These are phyloP conservation scores for Dendrocalamus latiflorus DNA, from an alignment of 202 grass and related monocot species.

Conservation along the genomic window DNA sequence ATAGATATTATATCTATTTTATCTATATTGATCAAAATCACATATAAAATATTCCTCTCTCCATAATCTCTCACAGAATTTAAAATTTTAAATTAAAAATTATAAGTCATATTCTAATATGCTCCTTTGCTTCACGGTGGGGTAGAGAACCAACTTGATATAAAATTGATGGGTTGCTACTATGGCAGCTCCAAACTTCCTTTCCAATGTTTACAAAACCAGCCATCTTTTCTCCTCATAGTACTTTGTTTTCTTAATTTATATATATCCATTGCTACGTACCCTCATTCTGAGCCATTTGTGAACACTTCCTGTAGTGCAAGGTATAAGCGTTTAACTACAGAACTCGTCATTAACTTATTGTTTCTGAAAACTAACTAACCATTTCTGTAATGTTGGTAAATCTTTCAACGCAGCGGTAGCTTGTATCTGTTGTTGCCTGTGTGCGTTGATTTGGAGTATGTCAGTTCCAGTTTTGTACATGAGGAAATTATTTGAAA, in stretches of 20 bases:
- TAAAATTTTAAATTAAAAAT: too few species aligned
- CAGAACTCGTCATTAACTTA: too few species aligned
- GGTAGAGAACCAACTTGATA: constrained; percentile 11
- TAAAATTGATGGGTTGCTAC: neutral
- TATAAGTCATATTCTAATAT: neutral
- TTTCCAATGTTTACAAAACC: constrained; percentile 32
- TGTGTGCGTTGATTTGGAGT: neutral
- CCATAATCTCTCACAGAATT: too few species aligned
- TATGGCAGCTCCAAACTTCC: constrained; percentile 12
- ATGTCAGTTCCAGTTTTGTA: neutral
- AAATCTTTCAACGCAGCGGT: neutral
- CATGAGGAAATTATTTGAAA: too few species aligned
- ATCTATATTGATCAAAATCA: too few species aligned
- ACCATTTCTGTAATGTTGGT: too few species aligned
- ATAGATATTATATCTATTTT: too few species aligned
- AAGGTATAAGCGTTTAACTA: neutral
- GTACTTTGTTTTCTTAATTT: neutral
- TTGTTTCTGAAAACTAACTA: too few species aligned
- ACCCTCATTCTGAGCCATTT: neutral
- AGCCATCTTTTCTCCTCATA: constrained; percentile 20
- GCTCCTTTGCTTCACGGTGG: neutral
- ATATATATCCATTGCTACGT: neutral
- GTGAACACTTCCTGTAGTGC: neutral
- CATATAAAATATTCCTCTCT: too few species aligned
- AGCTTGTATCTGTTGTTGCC: neutral